A percentile compares a stretch with the other conserved stretches of the same genome.
These are phyloP conservation scores for Bothriochloa decipiens DNA, from an alignment of 176 grass and related monocot species.

Conservation along the genomic window DNA sequence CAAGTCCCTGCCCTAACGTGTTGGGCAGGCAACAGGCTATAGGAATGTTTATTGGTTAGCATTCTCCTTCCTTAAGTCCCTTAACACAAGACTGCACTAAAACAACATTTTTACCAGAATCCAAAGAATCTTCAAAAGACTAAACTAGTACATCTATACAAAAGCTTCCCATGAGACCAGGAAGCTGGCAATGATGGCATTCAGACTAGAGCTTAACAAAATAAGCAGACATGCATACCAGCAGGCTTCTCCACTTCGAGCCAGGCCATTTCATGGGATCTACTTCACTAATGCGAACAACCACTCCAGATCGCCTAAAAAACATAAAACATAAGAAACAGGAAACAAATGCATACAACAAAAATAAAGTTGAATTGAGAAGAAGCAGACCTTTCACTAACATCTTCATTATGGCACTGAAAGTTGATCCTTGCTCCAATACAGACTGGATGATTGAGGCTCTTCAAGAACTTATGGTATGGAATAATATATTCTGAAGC, in stretches of 20 bases:
- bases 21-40: neutral
- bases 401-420: constrained; percentile 80
- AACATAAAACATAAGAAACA: constrained; percentile 35
- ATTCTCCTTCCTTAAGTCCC: constrained; percentile 1
- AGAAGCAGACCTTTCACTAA: constrained; percentile 66
- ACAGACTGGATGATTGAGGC: constrained; percentile 62
- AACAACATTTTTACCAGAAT: neutral
- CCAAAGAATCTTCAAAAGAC: neutral
- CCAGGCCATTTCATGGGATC: constrained; percentile 86
- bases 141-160: constrained; percentile 4
- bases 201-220: constrained; percentile 18
- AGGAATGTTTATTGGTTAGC: neutral
- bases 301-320: constrained; percentile 77
- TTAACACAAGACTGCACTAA: neutral
- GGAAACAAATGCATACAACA: neutral
- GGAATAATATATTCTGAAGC: constrained; percentile 85
- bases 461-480: constrained; percentile 75
- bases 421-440: constrained; percentile 88
- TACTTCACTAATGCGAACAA: constrained; percentile 76
- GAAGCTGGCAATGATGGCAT: neutral
- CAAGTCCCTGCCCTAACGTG: neutral
- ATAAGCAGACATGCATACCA: constrained; percentile 54
- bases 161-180: neutral
- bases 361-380: constrained; percentile 8
- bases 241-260: constrained; percentile 93